These are phyloP conservation scores for Colletotrichum orbiculare DNA, from an alignment of 2,329 filamentous ascomycete species.

Conservation along the genomic window DNA sequence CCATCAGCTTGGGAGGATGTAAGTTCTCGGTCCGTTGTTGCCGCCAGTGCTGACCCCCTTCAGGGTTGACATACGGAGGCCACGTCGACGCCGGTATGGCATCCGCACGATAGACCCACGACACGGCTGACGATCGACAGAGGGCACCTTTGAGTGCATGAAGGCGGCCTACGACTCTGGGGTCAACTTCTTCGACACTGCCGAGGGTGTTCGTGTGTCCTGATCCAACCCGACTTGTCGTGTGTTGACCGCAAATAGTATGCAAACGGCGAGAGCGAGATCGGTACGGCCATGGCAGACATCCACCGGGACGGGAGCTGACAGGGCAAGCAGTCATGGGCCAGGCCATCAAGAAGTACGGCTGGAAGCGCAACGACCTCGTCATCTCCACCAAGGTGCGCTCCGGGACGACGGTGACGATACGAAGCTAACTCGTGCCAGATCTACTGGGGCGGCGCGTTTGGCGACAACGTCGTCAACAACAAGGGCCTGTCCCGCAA, in stretches of 20 bases:
- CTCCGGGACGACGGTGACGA: constrained; percentile 1
- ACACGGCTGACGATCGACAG: constrained; percentile 37
- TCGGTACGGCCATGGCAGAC: constrained; percentile 39
- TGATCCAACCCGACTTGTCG: too few species aligned
- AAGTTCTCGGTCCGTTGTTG: constrained; percentile 4
- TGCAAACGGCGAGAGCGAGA: constrained; percentile 69
- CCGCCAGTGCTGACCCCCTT: neutral
- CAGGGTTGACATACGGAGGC: constrained; percentile 76
- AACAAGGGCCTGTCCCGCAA: constrained; percentile 76
- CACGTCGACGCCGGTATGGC: constrained; percentile 73
- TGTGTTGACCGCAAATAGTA: constrained; percentile 46
- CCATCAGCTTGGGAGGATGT: constrained; percentile 76
- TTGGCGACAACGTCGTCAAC: constrained; percentile 72
- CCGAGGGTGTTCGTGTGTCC: constrained; percentile 51
- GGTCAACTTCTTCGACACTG: constrained; percentile 73
- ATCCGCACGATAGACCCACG: too few species aligned
- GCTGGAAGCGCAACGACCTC: constrained; percentile 70
- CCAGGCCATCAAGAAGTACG: constrained; percentile 67
- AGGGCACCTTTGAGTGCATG: constrained; percentile 67
- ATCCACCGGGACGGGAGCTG: neutral
- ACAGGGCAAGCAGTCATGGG: constrained; percentile 61
- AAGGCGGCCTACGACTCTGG: constrained; percentile 70
- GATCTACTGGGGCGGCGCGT: constrained; percentile 73
- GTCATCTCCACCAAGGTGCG: constrained; percentile 70
- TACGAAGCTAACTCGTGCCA: constrained; percentile 41